Base-by-base conservation (phyloP, 2,329 filamentous ascomycete species). In the Penicillium sp. region DNA sequence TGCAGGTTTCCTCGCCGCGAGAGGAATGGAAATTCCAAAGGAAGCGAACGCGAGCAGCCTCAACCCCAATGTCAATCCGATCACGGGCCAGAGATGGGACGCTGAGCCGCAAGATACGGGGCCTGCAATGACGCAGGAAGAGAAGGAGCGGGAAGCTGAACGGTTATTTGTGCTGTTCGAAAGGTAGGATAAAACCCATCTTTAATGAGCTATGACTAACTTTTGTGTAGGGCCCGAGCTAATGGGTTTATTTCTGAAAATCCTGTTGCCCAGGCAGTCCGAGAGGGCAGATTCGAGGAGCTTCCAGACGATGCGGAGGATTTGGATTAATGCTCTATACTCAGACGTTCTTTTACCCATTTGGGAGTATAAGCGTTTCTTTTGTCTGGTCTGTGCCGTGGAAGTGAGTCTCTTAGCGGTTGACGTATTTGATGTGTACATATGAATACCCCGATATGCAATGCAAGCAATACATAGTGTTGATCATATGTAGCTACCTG, bases 121-220 rank as follows among this genome's bases (percentile, higher is more conserved):
- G 11, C 84, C 85, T 1, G 84, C 89, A 49, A 96, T 97, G 93
- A 94, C 89, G 0, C 79, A 89, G 47, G 91, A 92, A 62, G 93
- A 97, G 75, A 97, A 93, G 71, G 90, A 96, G 71, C 81, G 89
- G 57, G 94, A 99, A 68, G 93, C 92, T 0, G 93, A 97, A 72
- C 83, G 85, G 56, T 73, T 97, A 1, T 97, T 95, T 74, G 91
- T 96, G 12, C 76, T 97, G 3, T 97, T 97, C 73, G 91, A 97
- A 73, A 82, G 89, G 87, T 88, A 75, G 64, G 65, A 16, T 11
- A 64, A 40, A 20, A 3, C 2, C 38, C 20, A 11, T 14, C 14
- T n/a, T 52, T 20, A 2, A 38, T 11, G 24, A 11, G 47, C 35
- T n/a, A 30, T 16, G 14, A 8, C 61, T 69, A 55, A 67, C 57